Percentiles rank a stretch among this genome's conserved stretches.
These are phyloP conservation scores for Sechiopsis laciniata DNA, from an alignment of 306 rosid genomes.

Conservation along the genomic window DNA sequence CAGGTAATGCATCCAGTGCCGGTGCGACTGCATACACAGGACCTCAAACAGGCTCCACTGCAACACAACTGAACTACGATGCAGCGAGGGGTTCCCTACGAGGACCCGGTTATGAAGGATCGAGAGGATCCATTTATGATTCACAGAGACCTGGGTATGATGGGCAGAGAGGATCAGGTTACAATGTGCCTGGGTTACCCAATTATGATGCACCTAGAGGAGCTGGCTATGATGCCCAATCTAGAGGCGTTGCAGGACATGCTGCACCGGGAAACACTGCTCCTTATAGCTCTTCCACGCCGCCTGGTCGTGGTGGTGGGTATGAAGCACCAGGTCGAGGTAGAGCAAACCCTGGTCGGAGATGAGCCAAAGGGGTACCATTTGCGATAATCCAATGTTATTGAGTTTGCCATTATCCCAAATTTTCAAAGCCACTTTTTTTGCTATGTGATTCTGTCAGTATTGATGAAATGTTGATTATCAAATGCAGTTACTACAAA, in stretches of 20 bases:
- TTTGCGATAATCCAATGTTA: neutral
- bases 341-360: conserved; percentile 56
- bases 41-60: conserved; percentile 45
- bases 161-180: conserved; percentile 43
- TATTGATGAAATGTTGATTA: neutral
- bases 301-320: conserved; percentile 62
- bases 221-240: conserved; percentile 56
- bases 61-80: conserved; percentile 28
- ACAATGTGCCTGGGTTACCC: conserved; percentile 11
- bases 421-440: neutral
- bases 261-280: conserved; percentile 35
- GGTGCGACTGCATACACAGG: conserved; percentile 36
- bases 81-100: conserved; percentile 17
- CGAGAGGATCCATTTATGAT: conserved; percentile 52
- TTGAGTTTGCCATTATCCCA: neutral
- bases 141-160: conserved; percentile 46
- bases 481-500: neutral
- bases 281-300: conserved; percentile 58
- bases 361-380: conserved; percentile 38
- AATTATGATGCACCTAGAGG: conserved; percentile 46
- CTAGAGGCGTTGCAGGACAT: conserved; percentile 61
- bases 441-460: neutral
- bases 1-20: conserved; percentile 24
- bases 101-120: conserved; percentile 36
- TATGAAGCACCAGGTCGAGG: conserved; percentile 52